These are phyloP conservation scores for Sporisorium scitamineum DNA, from an alignment of 1,284 basidiomycete species.

Conservation along the genomic window DNA sequence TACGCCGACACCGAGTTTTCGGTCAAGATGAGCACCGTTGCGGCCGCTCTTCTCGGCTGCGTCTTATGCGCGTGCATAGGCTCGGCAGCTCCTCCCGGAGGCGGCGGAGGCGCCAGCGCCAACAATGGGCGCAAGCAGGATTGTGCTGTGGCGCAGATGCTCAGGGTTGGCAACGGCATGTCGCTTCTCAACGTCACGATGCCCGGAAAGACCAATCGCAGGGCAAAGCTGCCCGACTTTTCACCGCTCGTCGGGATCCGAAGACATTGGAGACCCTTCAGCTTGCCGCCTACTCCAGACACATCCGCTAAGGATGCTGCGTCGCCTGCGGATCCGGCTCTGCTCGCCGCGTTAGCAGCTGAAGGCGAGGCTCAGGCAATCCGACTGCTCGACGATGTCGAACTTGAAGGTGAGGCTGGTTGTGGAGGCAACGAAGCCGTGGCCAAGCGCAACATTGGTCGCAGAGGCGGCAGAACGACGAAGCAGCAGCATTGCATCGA, in stretches of 20 bases:
- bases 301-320: slow-evolving; percentile 29
- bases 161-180: slow-evolving; percentile 67
- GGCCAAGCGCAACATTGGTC: slow-evolving; percentile 6
- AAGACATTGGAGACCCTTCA: slow-evolving; percentile 54
- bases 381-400: slow-evolving; percentile 15
- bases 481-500: slow-evolving; percentile 15
- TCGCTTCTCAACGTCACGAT: slow-evolving; percentile 62
- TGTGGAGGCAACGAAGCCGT: slow-evolving; percentile 34
- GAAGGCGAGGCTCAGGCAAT: slow-evolving; percentile 26
- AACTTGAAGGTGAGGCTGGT: slow-evolving; percentile 26
- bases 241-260: slow-evolving; percentile 60
- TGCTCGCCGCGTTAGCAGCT: slow-evolving; percentile 16
- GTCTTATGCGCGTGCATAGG: slow-evolving; percentile 67
- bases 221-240: slow-evolving; percentile 58
- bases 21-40: slow-evolving; percentile 60
- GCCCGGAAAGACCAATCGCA: slow-evolving; percentile 50
- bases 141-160: slow-evolving; percentile 68
- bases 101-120: slow-evolving; percentile 58
- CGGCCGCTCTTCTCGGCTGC: slow-evolving; percentile 58
- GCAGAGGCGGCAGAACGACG: background rate
- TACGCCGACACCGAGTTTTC: slow-evolving; percentile 64
- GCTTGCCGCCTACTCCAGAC: slow-evolving; percentile 49
- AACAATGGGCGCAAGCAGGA: slow-evolving; percentile 64
- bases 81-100: slow-evolving; percentile 57
- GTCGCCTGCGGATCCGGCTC: slow-evolving; percentile 12